These are phyloP conservation scores for Puccinellia tenuiflora DNA, from an alignment of 176 grass and related monocot genomes.

Conservation along the genomic window DNA sequence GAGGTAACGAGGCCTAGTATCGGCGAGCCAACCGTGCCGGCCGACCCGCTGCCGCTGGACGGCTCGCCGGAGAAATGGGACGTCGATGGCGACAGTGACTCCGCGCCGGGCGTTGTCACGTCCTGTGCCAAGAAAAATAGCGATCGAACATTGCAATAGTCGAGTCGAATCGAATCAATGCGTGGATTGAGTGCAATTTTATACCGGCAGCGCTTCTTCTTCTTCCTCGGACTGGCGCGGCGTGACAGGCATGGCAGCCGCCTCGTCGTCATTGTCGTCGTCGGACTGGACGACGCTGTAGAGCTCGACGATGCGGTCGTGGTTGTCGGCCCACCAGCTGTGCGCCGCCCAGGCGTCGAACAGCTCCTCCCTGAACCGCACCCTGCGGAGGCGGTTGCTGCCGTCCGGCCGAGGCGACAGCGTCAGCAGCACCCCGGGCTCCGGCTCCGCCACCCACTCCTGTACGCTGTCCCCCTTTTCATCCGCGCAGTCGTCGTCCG, in stretches of 20 bases:
- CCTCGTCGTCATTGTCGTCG: neutral
- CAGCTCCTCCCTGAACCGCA: conserved; percentile 52
- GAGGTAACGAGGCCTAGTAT: conserved; percentile 37
- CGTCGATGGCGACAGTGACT: neutral
- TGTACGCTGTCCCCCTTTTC: neutral
- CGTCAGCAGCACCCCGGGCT: conserved; percentile 56
- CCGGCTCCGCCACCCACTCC: conserved; percentile 67
- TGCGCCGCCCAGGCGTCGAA: conserved; percentile 50
- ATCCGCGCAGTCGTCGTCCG: neutral
- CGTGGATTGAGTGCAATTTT: neutral
- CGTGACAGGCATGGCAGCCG: conserved; percentile 13
- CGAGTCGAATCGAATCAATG: neutral
- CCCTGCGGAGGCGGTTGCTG: conserved; percentile 48
- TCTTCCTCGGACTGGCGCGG: conserved; percentile 49
- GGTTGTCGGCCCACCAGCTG: conserved; percentile 58
- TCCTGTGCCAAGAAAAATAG: neutral
- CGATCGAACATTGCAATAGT: neutral
- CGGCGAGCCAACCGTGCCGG: conserved; percentile 33
- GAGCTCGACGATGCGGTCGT: conserved; percentile 52
- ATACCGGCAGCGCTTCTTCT: conserved; percentile 21
- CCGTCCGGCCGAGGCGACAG: conserved; percentile 44
- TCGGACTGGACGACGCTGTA: conserved; percentile 46
- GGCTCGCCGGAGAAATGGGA: conserved; percentile 27
- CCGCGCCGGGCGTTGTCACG: neutral
- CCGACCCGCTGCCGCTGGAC: conserved; percentile 35